Conservation (phyloP, 164 flowering plant species). For the Brasenia schreberi region DNA sequence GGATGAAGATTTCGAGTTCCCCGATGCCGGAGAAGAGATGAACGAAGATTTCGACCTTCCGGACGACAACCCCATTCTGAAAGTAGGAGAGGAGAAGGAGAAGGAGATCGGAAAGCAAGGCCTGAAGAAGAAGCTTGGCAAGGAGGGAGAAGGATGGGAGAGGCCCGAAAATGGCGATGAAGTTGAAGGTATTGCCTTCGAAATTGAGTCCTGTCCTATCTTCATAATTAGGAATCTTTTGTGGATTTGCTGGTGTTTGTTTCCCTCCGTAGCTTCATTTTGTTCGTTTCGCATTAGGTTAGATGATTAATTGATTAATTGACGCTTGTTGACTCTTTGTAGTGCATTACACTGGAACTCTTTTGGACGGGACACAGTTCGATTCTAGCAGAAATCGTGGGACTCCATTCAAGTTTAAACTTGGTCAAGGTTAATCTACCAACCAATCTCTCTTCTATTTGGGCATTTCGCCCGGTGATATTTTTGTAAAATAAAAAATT, state of each 20-base stretch:
- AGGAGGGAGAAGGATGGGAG: slow-evolving; percentile 78
- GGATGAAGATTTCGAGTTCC: slow-evolving; percentile 39
- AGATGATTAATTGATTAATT: no score
- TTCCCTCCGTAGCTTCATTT: no score
- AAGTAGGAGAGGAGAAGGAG: slow-evolving; percentile 91
- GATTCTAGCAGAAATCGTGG: slow-evolving; percentile 10
- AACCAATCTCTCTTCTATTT: no score
- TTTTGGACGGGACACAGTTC: no score
- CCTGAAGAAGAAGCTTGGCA: slow-evolving; percentile 77
- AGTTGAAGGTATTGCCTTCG: slow-evolving; percentile 52
- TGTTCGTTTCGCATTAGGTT: no score
- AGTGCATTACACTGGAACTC: no score
- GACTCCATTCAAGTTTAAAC: slow-evolving; percentile 75
- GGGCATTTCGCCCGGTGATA: no score
- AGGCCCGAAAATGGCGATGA: slow-evolving; percentile 77
- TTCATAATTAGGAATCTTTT: no score
- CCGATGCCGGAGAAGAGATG: slow-evolving; percentile 19
- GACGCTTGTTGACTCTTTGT: no score
- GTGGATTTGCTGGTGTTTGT: no score
- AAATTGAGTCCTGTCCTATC: not conserved
- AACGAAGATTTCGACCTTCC: slow-evolving; percentile 16
- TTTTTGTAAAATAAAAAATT: no score
- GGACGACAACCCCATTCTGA: slow-evolving; percentile 32
- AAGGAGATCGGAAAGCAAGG: slow-evolving; percentile 81
- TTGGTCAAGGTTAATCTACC: slow-evolving; percentile 64